Evolutionary conservation across 2,329 filamentous ascomycete genomes (phyloP), one percentile per base, ranked within the genome.

Genomic region (Penicillium sp.): DNA sequence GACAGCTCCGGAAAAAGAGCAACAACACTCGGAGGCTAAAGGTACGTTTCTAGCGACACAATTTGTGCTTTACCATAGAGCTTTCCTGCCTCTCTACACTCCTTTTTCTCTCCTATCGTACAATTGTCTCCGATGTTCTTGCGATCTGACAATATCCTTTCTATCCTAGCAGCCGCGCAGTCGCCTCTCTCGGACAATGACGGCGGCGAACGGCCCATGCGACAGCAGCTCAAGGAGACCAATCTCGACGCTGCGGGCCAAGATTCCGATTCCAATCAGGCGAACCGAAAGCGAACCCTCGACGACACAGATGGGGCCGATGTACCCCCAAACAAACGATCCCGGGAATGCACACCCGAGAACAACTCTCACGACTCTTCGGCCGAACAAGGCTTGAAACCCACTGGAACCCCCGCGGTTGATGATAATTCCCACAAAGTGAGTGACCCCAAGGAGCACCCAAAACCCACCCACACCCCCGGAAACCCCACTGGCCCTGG

Each of bases 141-240:
- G 30, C 38, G 34, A 40, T 43, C 53, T 54, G 38, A 60, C 42
- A 19, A 44, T 37, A 35, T 46, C 42, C 22, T 19, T 41, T 40
- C 36, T 46, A 19, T 41, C n/a, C n/a, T n/a, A 28, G 34, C 36
- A 61, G 57, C 56, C 44, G 53, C 54, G 50, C 56, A 63, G 46
- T 63, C 64, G 37, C 64, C 64, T 46, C 54, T 54, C 37, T 69
- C 64, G 29, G 70, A 71, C 55, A 69, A 71, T 53, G 70, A 72
- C 31, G 60, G 65, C 41, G 75, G 77, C 52, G 80, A 83, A 64
- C 77, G 75, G 52, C 80, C 80, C 8, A 78, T 83, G 31, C 72
- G 81, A 50, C 77, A 83, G 63, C 80, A 82, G 66, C 69, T 85
- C 46, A 78, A 81, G 65, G 78, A 83, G 59, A 82, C 81, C 3